Evolutionary conservation across 2,329 filamentous ascomycete species (phyloP), one percentile per base, ranked within the genome.

Genomic region (Cladophialophora exuberans): DNA sequence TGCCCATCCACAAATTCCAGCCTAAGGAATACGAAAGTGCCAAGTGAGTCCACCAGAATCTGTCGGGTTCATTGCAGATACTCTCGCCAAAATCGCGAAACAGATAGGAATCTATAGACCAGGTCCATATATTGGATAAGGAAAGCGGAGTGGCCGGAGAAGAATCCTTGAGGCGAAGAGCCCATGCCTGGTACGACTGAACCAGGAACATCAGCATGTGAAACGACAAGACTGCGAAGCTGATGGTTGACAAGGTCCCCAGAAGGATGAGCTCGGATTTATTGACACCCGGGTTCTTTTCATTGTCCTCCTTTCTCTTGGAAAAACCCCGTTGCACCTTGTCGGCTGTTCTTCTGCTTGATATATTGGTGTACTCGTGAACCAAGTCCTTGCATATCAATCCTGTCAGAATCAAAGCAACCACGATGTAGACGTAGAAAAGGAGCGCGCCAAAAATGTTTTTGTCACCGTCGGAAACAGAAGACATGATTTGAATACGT

Each of bases 171-270:
- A n/a, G n/a, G n/a, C n/a, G n/a, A n/a, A n/a, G n/a, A 38, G 35
- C 45, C 56, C 56, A 62, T 10, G 30, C 23, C 31, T 13, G 18
- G 35, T 60, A 57, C 28, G 60, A 62, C 9, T 44, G 36, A n/a
- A 57, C 46, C 18, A 62, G 48, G 39, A 60, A 62, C 22, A 44
- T 52, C n/a, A 60, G 53, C 57, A 62, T 62, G 23, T 60, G 55
- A 22, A 53, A 60, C 11, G 57, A 60, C 18, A 58, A 52, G 3
- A 45, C 31, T 2, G 45, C 51, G 20, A 62, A 60, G 50, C 57
- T 60, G 22, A 52, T 20, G 17, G 50, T 30, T 17, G 57, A 43
- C 6, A 59, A 33, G 10, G 35, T 38, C 20, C 47, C 35, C 38
- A 51, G 45, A 23, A 54, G 26, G 23, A 26, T 38, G 22, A 20